Evolutionary conservation across 352 stramenopile genomes (phyloP), one percentile per base, ranked within the genome.

Genomic region (Blastocystis sp.): DNA sequence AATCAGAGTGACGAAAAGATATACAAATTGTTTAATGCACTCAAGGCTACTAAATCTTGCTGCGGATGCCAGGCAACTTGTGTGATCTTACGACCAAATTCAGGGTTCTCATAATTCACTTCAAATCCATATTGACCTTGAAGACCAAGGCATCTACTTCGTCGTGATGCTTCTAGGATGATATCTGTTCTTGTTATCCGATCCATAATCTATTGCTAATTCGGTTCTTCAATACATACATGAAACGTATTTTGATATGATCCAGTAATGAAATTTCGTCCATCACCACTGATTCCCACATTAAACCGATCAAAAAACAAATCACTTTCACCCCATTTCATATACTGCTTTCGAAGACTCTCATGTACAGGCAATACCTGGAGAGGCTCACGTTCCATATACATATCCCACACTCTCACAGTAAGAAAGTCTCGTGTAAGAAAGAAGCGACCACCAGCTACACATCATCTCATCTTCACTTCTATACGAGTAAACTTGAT

Each of bases 221-320:
- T 9, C 44, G 5, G 17, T 40, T 3, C 66, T 22, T 35, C 57
- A 6, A 19, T 93, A 91, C 95, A 95, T 92, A 97, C 95, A 92
- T 96, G 94, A 84, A 97, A 97, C 89, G 94, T 92, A 93, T 95
- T 97, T 87, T 96, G 95, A 93, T 98, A 98, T 69, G 94, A 96
- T 60, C 95, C 95, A 53, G 95, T 98, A 84, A 96, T 93, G 90
- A 98, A 94, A 92, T 95, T 94, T 90, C 96, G 95, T 66, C 94
- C 95, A 89, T 98, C 94, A 27, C 93, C 93, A 81, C 93, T 96
- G 48, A 97, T 92, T 9, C 92, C 93, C 73, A 95, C 96, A 90
- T 98, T 95, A 90, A 98, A 98, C 91, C 98, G 98, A 93, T 98
- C 96, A 89, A 98, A 98, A 81, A 98, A 98, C 89, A 93, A 96